These are phyloP conservation scores for Claviceps monticola DNA, from an alignment of 2,329 filamentous ascomycete species.

Conservation along the genomic window DNA sequence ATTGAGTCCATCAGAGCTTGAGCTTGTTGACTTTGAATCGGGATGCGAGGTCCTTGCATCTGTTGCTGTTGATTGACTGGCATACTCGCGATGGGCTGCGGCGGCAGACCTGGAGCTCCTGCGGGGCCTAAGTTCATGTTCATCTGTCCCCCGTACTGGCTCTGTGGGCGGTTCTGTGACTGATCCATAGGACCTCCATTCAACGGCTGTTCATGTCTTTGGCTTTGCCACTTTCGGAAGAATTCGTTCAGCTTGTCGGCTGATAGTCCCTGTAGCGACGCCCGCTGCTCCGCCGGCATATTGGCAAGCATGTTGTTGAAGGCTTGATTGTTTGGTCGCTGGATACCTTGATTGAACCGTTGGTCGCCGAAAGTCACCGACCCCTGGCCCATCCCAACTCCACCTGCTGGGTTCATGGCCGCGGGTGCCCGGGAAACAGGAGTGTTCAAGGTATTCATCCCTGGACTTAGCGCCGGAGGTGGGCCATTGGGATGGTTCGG, in stretches of 20 bases:
- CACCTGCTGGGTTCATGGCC: conserved; percentile 27
- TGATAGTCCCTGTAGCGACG: conserved; percentile 28
- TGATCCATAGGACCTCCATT: conserved; percentile 18
- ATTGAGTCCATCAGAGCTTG: conserved; percentile 32
- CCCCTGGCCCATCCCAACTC: conserved; percentile 29
- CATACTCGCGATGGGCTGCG: conserved; percentile 14
- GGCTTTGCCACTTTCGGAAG: conserved; percentile 33
- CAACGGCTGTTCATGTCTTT: conserved; percentile 21
- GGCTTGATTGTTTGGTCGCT: conserved; percentile 28
- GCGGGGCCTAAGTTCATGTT: conserved; percentile 17
- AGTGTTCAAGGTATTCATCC: conserved; percentile 43
- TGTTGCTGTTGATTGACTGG: conserved; percentile 15
- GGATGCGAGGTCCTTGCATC: conserved; percentile 15
- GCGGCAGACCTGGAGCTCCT: conserved; percentile 13
- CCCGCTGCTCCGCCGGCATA: conserved; percentile 33
- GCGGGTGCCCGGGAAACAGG: conserved; percentile 31
- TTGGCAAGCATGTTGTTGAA: conserved; percentile 28
- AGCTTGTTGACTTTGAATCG: conserved; percentile 18
- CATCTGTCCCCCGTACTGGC: conserved; percentile 19
- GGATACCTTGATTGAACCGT: conserved; percentile 39
- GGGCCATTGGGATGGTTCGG: conserved; percentile 42
- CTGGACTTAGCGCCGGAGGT: conserved; percentile 42
- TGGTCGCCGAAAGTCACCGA: conserved; percentile 35
- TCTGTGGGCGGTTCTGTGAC: conserved; percentile 15
- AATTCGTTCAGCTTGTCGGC: conserved; percentile 38